Evolutionary conservation across 805 yeast genomes (phyloP).

Genomic region (Kluyveromyces siamensis): DNA sequence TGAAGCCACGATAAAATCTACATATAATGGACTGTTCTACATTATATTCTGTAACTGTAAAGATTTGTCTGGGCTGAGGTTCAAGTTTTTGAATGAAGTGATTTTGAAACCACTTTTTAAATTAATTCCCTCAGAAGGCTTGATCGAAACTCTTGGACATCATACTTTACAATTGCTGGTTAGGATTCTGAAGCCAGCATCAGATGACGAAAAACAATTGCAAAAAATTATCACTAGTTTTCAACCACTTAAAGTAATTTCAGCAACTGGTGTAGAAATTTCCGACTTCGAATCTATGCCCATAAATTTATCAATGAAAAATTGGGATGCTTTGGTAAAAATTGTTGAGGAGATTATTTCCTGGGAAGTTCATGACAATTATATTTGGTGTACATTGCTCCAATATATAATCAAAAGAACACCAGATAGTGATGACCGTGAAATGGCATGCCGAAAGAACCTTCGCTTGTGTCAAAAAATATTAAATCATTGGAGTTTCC

Average conservation of each 20-base stretch:
- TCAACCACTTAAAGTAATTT: conserved; percentile 17
- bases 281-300: conserved; percentile 14
- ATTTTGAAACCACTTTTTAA: conserved; percentile 12
- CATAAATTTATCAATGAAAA: conserved; percentile 1
- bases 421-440: not conserved
- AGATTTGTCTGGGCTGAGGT: not conserved
- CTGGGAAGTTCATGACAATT: not conserved
- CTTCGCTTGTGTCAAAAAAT: not conserved
- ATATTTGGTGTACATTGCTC: not conserved
- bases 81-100: conserved; percentile 10
- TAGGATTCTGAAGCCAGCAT: not conserved
- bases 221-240: conserved; percentile 1
- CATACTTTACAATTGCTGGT: not conserved
- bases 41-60: conserved; percentile 5
- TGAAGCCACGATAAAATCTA: conserved; percentile 12
- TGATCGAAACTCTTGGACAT: not conserved
- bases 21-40: conserved; percentile 13
- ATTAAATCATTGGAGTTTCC: not conserved
- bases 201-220: not conserved
- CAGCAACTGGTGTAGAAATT: conserved; percentile 14
- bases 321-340: conserved; percentile 8
- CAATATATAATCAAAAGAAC: not conserved
- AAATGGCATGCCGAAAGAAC: not conserved
- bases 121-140: not conserved
- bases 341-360: not conserved